Base-by-base conservation (phyloP, 2,329 filamentous ascomycete species). In the Pezicula neosporulosa region DNA sequence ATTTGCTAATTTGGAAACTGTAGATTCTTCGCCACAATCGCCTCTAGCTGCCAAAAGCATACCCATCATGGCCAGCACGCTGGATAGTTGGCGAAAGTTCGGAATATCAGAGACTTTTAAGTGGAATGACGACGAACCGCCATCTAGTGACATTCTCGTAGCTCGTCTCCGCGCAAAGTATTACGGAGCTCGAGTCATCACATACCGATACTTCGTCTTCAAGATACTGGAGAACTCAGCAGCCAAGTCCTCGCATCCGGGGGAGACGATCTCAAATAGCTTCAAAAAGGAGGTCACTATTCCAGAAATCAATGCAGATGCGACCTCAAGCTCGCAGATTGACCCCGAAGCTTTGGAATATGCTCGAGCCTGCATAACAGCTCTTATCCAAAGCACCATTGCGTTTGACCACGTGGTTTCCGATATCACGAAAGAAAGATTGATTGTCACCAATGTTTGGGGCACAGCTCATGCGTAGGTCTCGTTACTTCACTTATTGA, bases 401-500 rank as follows among this genome's bases (percentile, higher is more conserved):
- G 90, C 91, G 1, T 96, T 97, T 65, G 42, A 44, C 27, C 15
- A 44, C 82, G 88, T 66, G 77, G 77, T 12, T 77, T 87, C 56
- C 59, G 62, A 19, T 49, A 59, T 47, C 55, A 55, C 8, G 75
- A 76, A 89, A 24, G 75, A 81, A 15, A 70, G 90, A 28, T 82
- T 89, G 8, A 86, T 97, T 47, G 85, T 97, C 50, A 97, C 93
- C n/a, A 97, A 97, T 62, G 86, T 96, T 21, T 96, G 96, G 70
- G 92, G 93, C 48, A 97, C 93, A 16, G 88, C 91, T 56, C 93
- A 97, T 77, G 92, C 93, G 89, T 96, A 88, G 82, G 90, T 83
- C 47, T 12, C 35, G 2, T 36, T 28, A 18, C 44, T 44, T 38
- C 10, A 48, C 39, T 38, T 44, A 5, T 9, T 37, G 24, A 50